Conservation (phyloP, 441 rosid species). For the Populus hybrid region DNA sequence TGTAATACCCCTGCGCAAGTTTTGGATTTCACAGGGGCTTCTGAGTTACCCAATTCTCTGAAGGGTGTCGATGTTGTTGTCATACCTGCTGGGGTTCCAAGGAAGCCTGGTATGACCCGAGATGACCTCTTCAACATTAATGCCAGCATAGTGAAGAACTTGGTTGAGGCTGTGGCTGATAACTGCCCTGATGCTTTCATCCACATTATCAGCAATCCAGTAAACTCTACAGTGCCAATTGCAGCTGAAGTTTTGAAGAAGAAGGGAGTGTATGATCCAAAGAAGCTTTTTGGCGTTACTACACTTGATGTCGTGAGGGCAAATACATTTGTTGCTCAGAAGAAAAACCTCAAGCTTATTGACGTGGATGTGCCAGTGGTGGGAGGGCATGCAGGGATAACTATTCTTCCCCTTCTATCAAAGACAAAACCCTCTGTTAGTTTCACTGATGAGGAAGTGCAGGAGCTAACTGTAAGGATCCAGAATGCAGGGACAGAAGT, state of each 20-base stretch:
- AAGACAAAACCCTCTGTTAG: slow-evolving; percentile 72
- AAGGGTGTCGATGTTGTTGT: slow-evolving; percentile 81
- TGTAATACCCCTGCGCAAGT: slow-evolving; percentile 96
- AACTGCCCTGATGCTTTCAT: slow-evolving; percentile 92
- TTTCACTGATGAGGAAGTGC: slow-evolving; percentile 73
- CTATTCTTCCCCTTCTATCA: slow-evolving; percentile 83
- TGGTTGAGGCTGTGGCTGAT: slow-evolving; percentile 89
- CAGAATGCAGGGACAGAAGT: slow-evolving; percentile 99
- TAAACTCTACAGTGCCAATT: slow-evolving; percentile 94
- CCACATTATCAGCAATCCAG: slow-evolving; percentile 94
- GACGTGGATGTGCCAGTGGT: slow-evolving; percentile 92
- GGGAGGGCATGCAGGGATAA: slow-evolving; percentile 97
- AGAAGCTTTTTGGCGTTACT: slow-evolving; percentile 91
- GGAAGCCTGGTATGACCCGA: slow-evolving; percentile 99
- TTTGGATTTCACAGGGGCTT: slow-evolving; percentile 76
- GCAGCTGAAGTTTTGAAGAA: slow-evolving; percentile 90
- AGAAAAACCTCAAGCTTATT: slow-evolving; percentile 81
- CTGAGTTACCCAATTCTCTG: slow-evolving; percentile 70
- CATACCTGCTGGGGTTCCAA: slow-evolving; percentile 97
- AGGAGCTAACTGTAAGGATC: slow-evolving; percentile 75
- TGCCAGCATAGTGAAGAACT: slow-evolving; percentile 69
- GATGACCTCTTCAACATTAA: slow-evolving; percentile 98
- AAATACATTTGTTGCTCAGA: slow-evolving; percentile 89
- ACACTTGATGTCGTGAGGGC: slow-evolving; percentile 97
- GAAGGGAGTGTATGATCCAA: slow-evolving; percentile 89